Conservation (phyloP, 2,329 filamentous ascomycete species). For the Pezicula rhizophila region DNA sequence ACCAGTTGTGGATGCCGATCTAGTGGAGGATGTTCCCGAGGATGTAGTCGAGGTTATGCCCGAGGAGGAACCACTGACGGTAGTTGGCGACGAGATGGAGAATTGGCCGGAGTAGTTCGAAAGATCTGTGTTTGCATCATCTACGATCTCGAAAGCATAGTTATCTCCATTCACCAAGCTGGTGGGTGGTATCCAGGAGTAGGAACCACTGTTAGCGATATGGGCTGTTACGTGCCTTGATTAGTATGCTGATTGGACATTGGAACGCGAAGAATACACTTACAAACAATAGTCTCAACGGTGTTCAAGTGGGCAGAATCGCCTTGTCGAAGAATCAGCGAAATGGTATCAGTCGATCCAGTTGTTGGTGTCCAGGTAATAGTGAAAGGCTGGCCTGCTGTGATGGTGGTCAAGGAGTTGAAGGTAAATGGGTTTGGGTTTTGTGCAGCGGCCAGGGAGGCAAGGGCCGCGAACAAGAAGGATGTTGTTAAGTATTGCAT, state of each 20-base stretch:
- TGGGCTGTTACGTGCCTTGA: slow-evolving; percentile 8
- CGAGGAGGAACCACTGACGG: slow-evolving; percentile 1
- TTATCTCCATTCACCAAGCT: slow-evolving; percentile 3
- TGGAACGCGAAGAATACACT: not conserved
- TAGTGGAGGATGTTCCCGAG: not conserved
- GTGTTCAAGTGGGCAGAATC: not conserved
- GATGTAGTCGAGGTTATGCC: not conserved
- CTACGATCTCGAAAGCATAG: slow-evolving; percentile 15
- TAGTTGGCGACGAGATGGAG: slow-evolving; percentile 17
- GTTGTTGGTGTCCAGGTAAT: slow-evolving; percentile 14
- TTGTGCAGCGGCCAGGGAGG: slow-evolving; percentile 8
- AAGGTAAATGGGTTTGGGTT: slow-evolving; percentile 22
- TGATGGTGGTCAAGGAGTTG: slow-evolving; percentile 7
- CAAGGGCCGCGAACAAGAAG: slow-evolving; percentile 9
- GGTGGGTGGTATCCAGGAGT: slow-evolving; percentile 9
- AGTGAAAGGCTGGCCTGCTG: slow-evolving; percentile 5
- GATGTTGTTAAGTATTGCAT: slow-evolving; percentile 20
- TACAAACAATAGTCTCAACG: slow-evolving; percentile 10
- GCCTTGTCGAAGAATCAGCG: slow-evolving; percentile 15
- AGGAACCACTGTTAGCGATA: slow-evolving; percentile 7
- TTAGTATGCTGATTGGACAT: slow-evolving; percentile 5
- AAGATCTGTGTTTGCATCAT: slow-evolving; percentile 15
- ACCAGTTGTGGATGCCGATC: not conserved
- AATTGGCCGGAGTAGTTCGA: slow-evolving; percentile 23
- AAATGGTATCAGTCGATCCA: slow-evolving; percentile 10